Evolutionary conservation across 2,329 filamentous ascomycete species (phyloP).

Genomic region (Dactylellina haptotyla): DNA sequence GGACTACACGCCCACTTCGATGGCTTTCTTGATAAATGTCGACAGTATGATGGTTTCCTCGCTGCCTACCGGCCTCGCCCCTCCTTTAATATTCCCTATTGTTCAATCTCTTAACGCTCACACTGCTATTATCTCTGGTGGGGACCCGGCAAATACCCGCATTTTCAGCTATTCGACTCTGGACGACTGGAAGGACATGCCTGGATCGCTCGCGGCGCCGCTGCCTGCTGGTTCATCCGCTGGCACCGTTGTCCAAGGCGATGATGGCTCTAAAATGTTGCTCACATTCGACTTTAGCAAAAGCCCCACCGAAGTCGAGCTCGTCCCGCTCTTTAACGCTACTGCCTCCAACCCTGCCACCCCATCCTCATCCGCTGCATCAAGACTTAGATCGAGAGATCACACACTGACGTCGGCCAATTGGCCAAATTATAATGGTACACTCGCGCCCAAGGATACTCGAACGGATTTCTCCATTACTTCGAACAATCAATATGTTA

Average conservation of each 20-base stretch:
- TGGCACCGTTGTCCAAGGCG: constrained; percentile 55
- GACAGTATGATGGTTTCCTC: constrained; percentile 54
- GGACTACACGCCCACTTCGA: constrained; percentile 56
- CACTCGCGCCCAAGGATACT: constrained; percentile 54
- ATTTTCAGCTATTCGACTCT: constrained; percentile 55
- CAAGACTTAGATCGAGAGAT: constrained; percentile 25
- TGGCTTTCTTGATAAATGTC: constrained; percentile 57
- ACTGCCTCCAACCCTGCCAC: constrained; percentile 16
- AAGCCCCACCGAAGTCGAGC: constrained; percentile 44
- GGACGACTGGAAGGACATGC: constrained; percentile 55
- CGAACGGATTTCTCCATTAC: constrained; percentile 56
- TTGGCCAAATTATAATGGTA: constrained; percentile 57
- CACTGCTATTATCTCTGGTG: constrained; percentile 57
- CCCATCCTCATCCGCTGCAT: constrained; percentile 14
- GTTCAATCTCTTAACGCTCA: constrained; percentile 46
- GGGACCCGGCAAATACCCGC: constrained; percentile 55
- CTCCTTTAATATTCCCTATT: constrained; percentile 56
- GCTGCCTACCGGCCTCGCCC: constrained; percentile 54
- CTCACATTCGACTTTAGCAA: constrained; percentile 57
- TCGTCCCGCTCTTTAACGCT: constrained; percentile 43
- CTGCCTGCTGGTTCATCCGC: constrained; percentile 29
- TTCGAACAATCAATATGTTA: constrained; percentile 55
- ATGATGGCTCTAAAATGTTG: constrained; percentile 57
- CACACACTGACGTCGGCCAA: constrained; percentile 54
- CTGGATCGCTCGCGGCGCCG: constrained; percentile 20